Conservation (phyloP, 2,329 filamentous ascomycete species). For the Ophiosphaerella herpotricha region DNA sequence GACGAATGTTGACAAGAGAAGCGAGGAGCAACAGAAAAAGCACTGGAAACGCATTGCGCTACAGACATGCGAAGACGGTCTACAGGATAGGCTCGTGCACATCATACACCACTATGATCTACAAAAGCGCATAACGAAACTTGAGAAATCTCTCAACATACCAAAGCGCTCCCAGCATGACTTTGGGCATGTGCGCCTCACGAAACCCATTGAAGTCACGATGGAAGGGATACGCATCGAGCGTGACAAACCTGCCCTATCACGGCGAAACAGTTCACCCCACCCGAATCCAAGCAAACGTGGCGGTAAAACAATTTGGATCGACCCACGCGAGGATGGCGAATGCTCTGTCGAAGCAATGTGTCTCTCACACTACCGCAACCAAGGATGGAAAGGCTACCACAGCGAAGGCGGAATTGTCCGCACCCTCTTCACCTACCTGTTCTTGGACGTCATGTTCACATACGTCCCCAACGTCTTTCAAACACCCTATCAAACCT, state of each 20-base stretch:
- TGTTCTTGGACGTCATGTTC: slow-evolving; percentile 94
- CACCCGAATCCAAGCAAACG: slow-evolving; percentile 44
- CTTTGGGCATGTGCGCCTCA: slow-evolving; percentile 82
- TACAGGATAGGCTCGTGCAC: slow-evolving; percentile 88
- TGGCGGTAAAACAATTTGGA: slow-evolving; percentile 80
- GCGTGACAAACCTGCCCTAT: slow-evolving; percentile 53
- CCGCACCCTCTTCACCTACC: slow-evolving; percentile 79
- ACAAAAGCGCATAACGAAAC: slow-evolving; percentile 88
- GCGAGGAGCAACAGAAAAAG: slow-evolving; percentile 70
- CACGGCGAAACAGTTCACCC: slow-evolving; percentile 35
- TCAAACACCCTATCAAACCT: slow-evolving; percentile 93
- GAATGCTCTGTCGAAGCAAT: slow-evolving; percentile 92
- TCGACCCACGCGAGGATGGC: slow-evolving; percentile 73
- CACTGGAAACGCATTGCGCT: slow-evolving; percentile 80
- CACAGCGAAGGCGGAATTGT: slow-evolving; percentile 91
- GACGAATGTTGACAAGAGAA: slow-evolving; percentile 23
- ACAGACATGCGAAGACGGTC: slow-evolving; percentile 79
- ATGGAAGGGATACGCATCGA: slow-evolving; percentile 80
- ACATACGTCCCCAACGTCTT: slow-evolving; percentile 95
- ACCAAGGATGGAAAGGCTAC: slow-evolving; percentile 89
- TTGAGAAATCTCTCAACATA: slow-evolving; percentile 82
- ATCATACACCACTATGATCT: slow-evolving; percentile 92
- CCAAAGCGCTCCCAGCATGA: slow-evolving; percentile 88
- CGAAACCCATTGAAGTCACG: slow-evolving; percentile 73
- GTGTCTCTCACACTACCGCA: slow-evolving; percentile 85